These are phyloP conservation scores for Achaetomium macrosporum DNA, from an alignment of 2,329 filamentous ascomycete genomes.

Conservation along the genomic window DNA sequence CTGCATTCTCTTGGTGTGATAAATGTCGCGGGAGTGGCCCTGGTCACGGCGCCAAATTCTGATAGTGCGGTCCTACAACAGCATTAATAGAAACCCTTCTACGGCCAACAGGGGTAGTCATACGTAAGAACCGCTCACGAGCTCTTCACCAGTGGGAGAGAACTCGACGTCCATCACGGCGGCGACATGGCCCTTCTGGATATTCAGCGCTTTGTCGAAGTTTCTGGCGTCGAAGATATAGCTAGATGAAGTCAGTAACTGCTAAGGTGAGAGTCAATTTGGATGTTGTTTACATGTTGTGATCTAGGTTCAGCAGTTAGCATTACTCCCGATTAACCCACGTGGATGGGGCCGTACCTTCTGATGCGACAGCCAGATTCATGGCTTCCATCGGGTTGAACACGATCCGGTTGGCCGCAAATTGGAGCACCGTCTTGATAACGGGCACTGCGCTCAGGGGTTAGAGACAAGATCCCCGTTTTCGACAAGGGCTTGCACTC, in stretches of 20 bases:
- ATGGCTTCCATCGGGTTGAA: slow-evolving; percentile 79
- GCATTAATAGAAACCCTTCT: not conserved
- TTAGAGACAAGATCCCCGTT: slow-evolving; percentile 4
- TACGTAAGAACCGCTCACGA: slow-evolving; percentile 82
- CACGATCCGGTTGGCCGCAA: slow-evolving; percentile 75
- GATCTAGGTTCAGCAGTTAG: slow-evolving; percentile 49
- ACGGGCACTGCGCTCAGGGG: slow-evolving; percentile 58
- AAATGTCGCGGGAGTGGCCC: slow-evolving; percentile 85
- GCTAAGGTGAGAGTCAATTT: not conserved
- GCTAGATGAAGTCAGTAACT: slow-evolving; percentile 6
- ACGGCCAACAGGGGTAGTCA: not conserved
- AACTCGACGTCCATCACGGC: slow-evolving; percentile 98
- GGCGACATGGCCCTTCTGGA: slow-evolving; percentile 80
- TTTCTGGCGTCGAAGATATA: slow-evolving; percentile 94
- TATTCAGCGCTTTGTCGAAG: slow-evolving; percentile 79
- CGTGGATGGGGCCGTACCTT: slow-evolving; percentile 34
- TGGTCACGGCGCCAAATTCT: slow-evolving; percentile 75
- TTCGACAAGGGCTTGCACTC: not conserved
- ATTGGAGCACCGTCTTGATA: slow-evolving; percentile 71
- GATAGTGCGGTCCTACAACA: slow-evolving; percentile 70
- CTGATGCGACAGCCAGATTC: slow-evolving; percentile 81
- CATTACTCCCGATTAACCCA: not conserved
- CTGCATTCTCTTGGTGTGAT: slow-evolving; percentile 98
- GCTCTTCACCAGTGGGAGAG: slow-evolving; percentile 86
- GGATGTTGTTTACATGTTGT: slow-evolving; percentile 56